Evolutionary conservation across 2,329 filamentous ascomycete genomes (phyloP).

Genomic region (Penicillium sp.): DNA sequence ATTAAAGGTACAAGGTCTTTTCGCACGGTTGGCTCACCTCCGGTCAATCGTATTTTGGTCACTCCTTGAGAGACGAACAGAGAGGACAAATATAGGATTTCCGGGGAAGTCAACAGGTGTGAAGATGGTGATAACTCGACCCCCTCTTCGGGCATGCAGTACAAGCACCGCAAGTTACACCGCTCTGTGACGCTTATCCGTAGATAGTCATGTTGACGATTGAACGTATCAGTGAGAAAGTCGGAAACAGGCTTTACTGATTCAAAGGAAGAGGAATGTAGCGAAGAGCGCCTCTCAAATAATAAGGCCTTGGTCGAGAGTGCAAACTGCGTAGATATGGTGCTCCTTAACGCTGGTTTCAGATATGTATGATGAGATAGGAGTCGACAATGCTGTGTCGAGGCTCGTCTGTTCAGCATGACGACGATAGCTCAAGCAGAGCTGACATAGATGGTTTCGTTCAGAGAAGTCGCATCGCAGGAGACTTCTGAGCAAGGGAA

Average conservation of each 20-base stretch:
- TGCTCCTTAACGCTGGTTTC: too few species aligned
- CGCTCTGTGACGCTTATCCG: slow-evolving; percentile 95
- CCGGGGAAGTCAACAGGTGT: slow-evolving; percentile 87
- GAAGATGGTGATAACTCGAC: slow-evolving; percentile 80
- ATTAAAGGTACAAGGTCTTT: slow-evolving; percentile 89
- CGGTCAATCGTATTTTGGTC: slow-evolving; percentile 91
- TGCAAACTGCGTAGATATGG: too few species aligned
- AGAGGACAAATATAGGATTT: slow-evolving; percentile 88
- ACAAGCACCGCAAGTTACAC: slow-evolving; percentile 93
- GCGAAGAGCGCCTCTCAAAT: too few species aligned
- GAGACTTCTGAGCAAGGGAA: too few species aligned
- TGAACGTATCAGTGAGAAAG: slow-evolving; percentile 88
- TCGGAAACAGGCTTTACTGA: slow-evolving; percentile 92
- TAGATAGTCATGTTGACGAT: slow-evolving; percentile 92
- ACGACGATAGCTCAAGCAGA: too few species aligned
- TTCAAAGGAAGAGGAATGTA: too few species aligned
- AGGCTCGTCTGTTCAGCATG: too few species aligned
- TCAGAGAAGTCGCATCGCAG: too few species aligned
- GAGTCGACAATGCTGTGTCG: too few species aligned
- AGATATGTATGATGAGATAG: too few species aligned
- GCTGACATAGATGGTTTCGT: too few species aligned
- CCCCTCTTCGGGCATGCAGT: slow-evolving; percentile 99
- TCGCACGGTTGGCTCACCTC: slow-evolving; percentile 91
- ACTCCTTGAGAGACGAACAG: slow-evolving; percentile 96
- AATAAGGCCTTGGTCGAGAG: too few species aligned